Evolutionary conservation across 139 green algal species (phyloP), one percentile per base, ranked within the genome.

Genomic region (Pleodorina starrii): DNA sequence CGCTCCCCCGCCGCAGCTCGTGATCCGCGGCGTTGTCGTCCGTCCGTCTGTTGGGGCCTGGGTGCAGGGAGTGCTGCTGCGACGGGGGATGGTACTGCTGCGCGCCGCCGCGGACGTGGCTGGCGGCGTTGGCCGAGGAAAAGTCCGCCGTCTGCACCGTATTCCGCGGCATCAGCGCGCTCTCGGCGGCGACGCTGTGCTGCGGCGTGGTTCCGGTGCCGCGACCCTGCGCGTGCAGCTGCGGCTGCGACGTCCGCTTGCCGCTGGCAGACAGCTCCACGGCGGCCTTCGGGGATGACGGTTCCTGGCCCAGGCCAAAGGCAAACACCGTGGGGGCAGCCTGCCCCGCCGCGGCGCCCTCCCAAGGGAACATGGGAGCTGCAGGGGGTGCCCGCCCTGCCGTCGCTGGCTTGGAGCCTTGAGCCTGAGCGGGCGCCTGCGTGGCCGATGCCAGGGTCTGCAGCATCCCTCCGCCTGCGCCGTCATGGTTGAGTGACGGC

Each of bases 291-390:
- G 72, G 42, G 43, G 72, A 80, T 16, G 72, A 35, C 3, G 72
- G 40, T 35, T 80, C 72, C 40, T 59, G 42, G 23, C 42, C 25
- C 36, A 76, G 32, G 10, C 68, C 68, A 32, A 46, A 42, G 7
- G 72, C 72, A 51, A 80, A 80, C 16, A 80, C 72, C 1, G 72
- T 59, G 23, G 72, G 72, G 11, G 72, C 72, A 23, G 40, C 72
- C 68, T 76, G 68, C 1, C 40, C 72, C 42, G 72, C 72, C 40
- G 38, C 72, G 2, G 29, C 72, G 38, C 72, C 42, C 42, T 80
- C 72, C 40, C 72, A 80, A 9, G 72, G 40, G 40, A 40, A 80
- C 72, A 80, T 57, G 23, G 72, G 40, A 38, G 72, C 72, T 36
- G 72, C 40, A 21, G 72, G 72, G 10, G 72, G 14, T 59, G 72